Evolutionary conservation across 2,329 filamentous ascomycete genomes (phyloP).

Genomic region (Colletotrichum sp.): DNA sequence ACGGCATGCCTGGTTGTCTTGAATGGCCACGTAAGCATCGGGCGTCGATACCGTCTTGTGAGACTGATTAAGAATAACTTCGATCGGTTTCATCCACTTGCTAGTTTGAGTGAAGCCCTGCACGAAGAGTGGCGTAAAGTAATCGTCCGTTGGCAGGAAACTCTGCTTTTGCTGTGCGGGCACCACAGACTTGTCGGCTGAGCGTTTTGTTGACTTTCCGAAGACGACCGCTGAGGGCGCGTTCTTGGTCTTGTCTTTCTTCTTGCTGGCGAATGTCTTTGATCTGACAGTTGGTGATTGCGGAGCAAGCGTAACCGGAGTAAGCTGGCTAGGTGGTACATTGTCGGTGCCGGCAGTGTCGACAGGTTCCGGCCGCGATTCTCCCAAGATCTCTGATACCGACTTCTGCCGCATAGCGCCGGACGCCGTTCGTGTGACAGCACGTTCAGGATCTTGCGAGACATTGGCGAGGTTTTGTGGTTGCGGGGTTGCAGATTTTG

Average conservation of each 20-base stretch:
- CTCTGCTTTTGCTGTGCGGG: slow-evolving; percentile 44
- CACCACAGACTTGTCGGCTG: slow-evolving; percentile 52
- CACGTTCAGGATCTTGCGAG: slow-evolving; percentile 46
- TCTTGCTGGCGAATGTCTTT: slow-evolving; percentile 37
- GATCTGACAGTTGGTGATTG: slow-evolving; percentile 44
- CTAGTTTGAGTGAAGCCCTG: slow-evolving; percentile 61
- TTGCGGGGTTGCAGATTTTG: slow-evolving; percentile 17
- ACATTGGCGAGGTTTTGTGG: slow-evolving; percentile 24
- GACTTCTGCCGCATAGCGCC: slow-evolving; percentile 75
- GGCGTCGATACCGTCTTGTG: slow-evolving; percentile 90
- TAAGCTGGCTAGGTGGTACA: slow-evolving; percentile 38
- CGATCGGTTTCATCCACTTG: slow-evolving; percentile 66
- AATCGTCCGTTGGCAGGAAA: slow-evolving; percentile 61
- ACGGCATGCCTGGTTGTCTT: slow-evolving; percentile 87
- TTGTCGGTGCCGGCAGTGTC: slow-evolving; percentile 38
- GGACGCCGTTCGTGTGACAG: slow-evolving; percentile 73
- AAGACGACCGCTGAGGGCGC: slow-evolving; percentile 81
- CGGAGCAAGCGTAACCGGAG: slow-evolving; percentile 47
- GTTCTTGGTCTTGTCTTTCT: slow-evolving; percentile 64
- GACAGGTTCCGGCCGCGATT: slow-evolving; percentile 39
- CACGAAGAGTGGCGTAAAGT: slow-evolving; percentile 68
- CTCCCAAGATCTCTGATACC: slow-evolving; percentile 74
- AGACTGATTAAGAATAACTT: slow-evolving; percentile 79
- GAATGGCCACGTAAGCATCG: slow-evolving; percentile 82
- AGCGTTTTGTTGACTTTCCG: slow-evolving; percentile 65